A percentile compares a stretch with the other conserved stretches of the same genome.
Evolutionary conservation across 768 basidiomycete species (phyloP).

Genomic region (Nidularia sp.): DNA sequence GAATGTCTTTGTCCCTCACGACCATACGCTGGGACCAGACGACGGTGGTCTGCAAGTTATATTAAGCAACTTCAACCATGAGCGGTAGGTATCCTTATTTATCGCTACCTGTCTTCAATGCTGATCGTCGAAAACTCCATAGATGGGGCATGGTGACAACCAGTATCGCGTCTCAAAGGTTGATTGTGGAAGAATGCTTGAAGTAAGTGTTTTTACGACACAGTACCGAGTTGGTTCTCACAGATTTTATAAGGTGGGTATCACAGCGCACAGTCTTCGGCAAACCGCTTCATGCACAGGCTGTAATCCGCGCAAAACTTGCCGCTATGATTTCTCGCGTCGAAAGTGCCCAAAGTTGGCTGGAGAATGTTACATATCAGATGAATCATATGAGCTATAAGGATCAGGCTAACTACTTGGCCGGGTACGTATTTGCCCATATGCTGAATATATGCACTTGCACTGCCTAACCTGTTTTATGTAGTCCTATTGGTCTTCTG

Average conservation of each 20-base stretch:
- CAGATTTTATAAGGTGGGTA: constrained; percentile 65
- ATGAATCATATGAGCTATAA: constrained; percentile 85
- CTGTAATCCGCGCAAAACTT: constrained; percentile 75
- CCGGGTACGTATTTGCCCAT: constrained; percentile 44
- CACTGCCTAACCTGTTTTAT: background rate
- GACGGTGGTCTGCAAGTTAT: constrained; percentile 35
- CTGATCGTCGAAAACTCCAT: constrained; percentile 17
- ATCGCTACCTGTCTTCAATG: background rate
- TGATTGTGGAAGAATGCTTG: constrained; percentile 34
- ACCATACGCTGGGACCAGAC: constrained; percentile 67
- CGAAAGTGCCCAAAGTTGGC: constrained; percentile 81
- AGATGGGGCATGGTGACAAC: constrained; percentile 59
- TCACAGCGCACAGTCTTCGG: constrained; percentile 77
- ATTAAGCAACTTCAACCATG: constrained; percentile 83
- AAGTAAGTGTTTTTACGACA: too few species aligned
- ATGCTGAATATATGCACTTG: background rate
- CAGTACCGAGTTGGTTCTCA: too few species aligned
- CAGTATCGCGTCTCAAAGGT: too few species aligned
- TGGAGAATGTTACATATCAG: constrained; percentile 84
- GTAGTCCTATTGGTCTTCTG: constrained; percentile 70
- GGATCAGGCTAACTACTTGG: constrained; percentile 68
- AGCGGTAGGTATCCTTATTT: constrained; percentile 55
- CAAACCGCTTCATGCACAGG: constrained; percentile 60
- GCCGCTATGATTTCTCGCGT: constrained; percentile 78
- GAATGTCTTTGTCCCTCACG: constrained; percentile 80